Evolutionary conservation across 1,139 yeast species (phyloP).

Genomic region (Lodderomyces margitis): DNA sequence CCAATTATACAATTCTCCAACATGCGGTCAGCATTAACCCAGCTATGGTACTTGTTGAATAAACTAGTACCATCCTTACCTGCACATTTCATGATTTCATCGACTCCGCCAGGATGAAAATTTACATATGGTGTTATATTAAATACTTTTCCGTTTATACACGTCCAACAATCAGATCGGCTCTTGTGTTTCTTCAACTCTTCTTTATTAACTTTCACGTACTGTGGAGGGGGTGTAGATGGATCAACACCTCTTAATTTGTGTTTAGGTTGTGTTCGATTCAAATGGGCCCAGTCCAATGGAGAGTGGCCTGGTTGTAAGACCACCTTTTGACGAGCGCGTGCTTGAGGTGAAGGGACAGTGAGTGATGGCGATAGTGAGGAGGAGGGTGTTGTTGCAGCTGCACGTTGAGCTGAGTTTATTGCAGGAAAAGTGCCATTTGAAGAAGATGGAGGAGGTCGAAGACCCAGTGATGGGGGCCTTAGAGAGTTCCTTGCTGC

Average conservation of each 20-base stretch:
- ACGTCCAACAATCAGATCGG: conserved; percentile 79
- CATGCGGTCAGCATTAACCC: conserved; percentile 88
- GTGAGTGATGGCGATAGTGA: conserved; percentile 6
- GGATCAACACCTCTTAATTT: conserved; percentile 41
- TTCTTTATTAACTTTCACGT: conserved; percentile 53
- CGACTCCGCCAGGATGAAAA: conserved; percentile 93
- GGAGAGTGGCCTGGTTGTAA: conserved; percentile 83
- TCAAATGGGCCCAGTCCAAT: conserved; percentile 76
- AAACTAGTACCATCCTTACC: conserved; percentile 82
- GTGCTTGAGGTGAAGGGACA: conserved; percentile 17
- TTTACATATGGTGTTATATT: conserved; percentile 78
- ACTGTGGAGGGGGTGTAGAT: conserved; percentile 42
- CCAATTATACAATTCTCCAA: conserved; percentile 80
- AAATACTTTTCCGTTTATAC: conserved; percentile 76
- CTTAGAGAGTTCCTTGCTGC: conserved; percentile 6
- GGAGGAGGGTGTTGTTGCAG: conserved; percentile 30
- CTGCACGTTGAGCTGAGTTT: conserved; percentile 6
- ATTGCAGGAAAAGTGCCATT: conserved; percentile 23
- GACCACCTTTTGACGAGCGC: conserved; percentile 51
- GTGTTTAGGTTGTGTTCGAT: conserved; percentile 28
- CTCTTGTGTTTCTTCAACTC: conserved; percentile 61
- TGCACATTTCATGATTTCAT: conserved; percentile 74
- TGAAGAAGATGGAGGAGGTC: conserved; percentile 34
- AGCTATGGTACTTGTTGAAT: conserved; percentile 78
- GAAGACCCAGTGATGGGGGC: conserved; percentile 2